Evolutionary conservation across 306 rosid genomes (phyloP).

Genomic region (Rosa chinensis): DNA sequence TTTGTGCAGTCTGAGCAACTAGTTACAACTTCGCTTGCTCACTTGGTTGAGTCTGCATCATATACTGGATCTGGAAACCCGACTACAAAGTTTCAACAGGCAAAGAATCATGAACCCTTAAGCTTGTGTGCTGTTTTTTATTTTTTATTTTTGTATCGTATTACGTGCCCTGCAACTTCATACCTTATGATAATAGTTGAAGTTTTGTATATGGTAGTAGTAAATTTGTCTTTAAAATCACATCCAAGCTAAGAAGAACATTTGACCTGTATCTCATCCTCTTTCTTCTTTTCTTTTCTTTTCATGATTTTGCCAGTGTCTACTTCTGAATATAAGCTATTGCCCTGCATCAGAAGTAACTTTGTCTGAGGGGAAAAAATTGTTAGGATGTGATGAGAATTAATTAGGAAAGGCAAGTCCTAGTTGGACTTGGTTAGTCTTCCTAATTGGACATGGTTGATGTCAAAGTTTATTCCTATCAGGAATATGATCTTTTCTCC

Average conservation of each 20-base stretch:
- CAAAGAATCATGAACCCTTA: conserved; percentile 17
- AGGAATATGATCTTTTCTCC: too few relatives aligned
- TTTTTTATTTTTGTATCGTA: not conserved
- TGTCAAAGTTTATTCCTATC: too few relatives aligned
- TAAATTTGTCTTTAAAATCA: not conserved
- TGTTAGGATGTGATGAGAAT: too few relatives aligned
- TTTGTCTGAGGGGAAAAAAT: conserved; percentile 47
- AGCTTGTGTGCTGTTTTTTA: conserved; percentile 1
- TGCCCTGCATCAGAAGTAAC: conserved; percentile 57
- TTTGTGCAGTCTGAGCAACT: conserved; percentile 45
- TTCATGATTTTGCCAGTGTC: conserved; percentile 37
- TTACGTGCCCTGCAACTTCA: not conserved
- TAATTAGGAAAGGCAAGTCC: too few relatives aligned
- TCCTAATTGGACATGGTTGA: too few relatives aligned
- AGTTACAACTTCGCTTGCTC: conserved; percentile 48
- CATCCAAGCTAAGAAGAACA: conserved; percentile 9
- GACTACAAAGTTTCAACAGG: conserved; percentile 48
- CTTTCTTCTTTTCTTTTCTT: not conserved
- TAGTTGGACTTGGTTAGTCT: too few relatives aligned
- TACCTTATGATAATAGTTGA: not conserved
- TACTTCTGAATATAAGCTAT: conserved; percentile 53
- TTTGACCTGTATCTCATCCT: not conserved
- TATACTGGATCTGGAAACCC: conserved; percentile 38
- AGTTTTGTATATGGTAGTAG: not conserved
- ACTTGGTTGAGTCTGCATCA: conserved; percentile 35